Percentiles rank a stretch among this genome's conserved stretches.
phyloP scores from a whole-genome alignment of 2,329 filamentous ascomycete species.

The Hypoxylon sp. region DNA sequence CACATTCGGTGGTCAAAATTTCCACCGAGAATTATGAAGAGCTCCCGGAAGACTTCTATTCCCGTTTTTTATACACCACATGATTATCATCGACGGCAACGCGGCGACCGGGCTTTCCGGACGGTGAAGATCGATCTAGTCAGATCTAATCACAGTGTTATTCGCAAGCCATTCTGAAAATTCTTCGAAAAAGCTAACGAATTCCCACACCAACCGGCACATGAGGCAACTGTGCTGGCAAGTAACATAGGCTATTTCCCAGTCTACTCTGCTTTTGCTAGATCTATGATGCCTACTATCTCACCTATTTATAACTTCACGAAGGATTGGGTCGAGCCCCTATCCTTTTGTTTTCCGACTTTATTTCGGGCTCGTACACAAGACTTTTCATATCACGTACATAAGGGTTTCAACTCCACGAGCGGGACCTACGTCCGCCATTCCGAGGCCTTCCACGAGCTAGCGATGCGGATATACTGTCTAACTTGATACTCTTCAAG shows the following conservation, averaged over 20 bases:
- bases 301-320: neutral
- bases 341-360: too few species aligned
- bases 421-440: too few species aligned
- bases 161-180: neutral
- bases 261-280: neutral
- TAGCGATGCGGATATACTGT: too few species aligned
- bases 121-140: neutral
- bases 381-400: too few species aligned
- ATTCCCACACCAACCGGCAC: neutral
- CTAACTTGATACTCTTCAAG: too few species aligned
- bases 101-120: neutral
- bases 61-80: neutral
- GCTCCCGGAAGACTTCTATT: neutral
- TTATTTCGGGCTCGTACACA: too few species aligned
- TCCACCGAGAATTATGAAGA: neutral
- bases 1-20: neutral
- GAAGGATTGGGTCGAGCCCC: too few species aligned
- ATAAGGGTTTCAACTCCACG: too few species aligned
- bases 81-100: neutral
- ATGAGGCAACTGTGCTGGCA: neutral
- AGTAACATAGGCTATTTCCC: neutral
- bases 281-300: neutral
- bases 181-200: neutral
- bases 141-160: neutral
- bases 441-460: too few species aligned